These are phyloP conservation scores for Halenospora varia DNA, from an alignment of 495 filamentous ascomycete genomes.

Conservation along the genomic window DNA sequence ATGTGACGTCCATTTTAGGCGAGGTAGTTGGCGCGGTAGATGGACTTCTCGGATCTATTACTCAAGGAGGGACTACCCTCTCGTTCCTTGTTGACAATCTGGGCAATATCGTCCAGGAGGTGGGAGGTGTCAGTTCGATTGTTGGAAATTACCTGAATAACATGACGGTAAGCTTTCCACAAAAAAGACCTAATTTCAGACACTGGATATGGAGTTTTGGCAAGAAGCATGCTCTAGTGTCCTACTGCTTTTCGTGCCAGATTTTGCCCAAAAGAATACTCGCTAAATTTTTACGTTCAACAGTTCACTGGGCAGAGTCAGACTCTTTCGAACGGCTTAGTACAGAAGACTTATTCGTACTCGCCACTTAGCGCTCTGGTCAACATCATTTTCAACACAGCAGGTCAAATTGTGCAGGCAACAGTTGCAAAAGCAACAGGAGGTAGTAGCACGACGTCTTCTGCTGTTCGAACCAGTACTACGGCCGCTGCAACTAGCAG, in stretches of 20 bases:
- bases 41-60: slow-evolving; percentile 48
- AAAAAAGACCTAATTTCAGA: no score
- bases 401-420: slow-evolving; percentile 53
- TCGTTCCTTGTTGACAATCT: slow-evolving; percentile 55
- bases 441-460: neutral
- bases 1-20: slow-evolving; percentile 43
- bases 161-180: slow-evolving; percentile 46
- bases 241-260: no score
- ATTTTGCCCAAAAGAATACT: no score
- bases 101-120: slow-evolving; percentile 54
- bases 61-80: slow-evolving; percentile 45
- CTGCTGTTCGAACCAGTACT: neutral
- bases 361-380: slow-evolving; percentile 49
- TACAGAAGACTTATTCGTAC: slow-evolving; percentile 51
- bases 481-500: no score
- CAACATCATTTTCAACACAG: slow-evolving; percentile 50
- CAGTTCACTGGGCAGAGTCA: slow-evolving; percentile 41
- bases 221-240: no score
- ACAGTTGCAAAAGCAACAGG: slow-evolving; percentile 33
- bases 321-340: slow-evolving; percentile 41
- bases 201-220: no score
- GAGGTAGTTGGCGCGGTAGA: slow-evolving; percentile 49
- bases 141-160: slow-evolving; percentile 51
- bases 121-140: slow-evolving; percentile 43
- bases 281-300: no score